Evolutionary conservation across 129 eudicot species (phyloP).

Genomic region (Scalesia atractyloides): DNA sequence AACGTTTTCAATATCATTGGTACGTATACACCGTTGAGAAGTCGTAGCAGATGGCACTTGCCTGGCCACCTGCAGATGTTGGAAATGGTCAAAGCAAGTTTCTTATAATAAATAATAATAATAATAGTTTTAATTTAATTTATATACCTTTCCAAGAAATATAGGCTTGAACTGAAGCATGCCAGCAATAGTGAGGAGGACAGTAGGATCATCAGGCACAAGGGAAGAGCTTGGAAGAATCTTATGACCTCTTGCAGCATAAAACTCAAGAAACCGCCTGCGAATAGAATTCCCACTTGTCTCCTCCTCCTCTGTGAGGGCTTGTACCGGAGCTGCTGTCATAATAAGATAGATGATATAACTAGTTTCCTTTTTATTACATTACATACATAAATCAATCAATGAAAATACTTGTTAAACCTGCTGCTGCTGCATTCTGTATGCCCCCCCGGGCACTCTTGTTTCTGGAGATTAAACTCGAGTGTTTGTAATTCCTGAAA

Average conservation of each 20-base stretch:
- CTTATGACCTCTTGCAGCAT: slow-evolving; percentile 82
- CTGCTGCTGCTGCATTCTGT: slow-evolving; percentile 57
- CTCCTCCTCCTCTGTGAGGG: slow-evolving; percentile 60
- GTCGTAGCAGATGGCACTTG: slow-evolving; percentile 88
- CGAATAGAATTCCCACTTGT: slow-evolving; percentile 82
- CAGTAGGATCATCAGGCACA: slow-evolving; percentile 96
- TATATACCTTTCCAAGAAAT: slow-evolving; percentile 85
- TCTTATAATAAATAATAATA: too few species aligned
- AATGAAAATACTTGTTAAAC: slow-evolving; percentile 20
- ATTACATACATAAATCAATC: too few species aligned
- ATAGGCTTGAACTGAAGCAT: slow-evolving; percentile 97
- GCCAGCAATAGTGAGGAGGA: slow-evolving; percentile 89
- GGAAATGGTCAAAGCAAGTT: background rate
- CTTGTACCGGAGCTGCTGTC: slow-evolving; percentile 59
- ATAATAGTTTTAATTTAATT: background rate
- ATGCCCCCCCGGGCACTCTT: slow-evolving; percentile 21
- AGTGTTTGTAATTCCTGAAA: slow-evolving; percentile 38
- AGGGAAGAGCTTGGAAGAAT: slow-evolving; percentile 92
- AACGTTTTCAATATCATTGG: slow-evolving; percentile 93
- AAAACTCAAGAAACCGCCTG: slow-evolving; percentile 74
- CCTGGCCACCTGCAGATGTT: slow-evolving; percentile 61
- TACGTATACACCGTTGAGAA: slow-evolving; percentile 91
- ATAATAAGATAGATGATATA: too few species aligned
- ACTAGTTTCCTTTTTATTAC: too few species aligned
- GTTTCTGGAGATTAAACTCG: slow-evolving; percentile 28